Base-by-base conservation (phyloP, 495 filamentous ascomycete genomes). In the Penicillium lividum region DNA sequence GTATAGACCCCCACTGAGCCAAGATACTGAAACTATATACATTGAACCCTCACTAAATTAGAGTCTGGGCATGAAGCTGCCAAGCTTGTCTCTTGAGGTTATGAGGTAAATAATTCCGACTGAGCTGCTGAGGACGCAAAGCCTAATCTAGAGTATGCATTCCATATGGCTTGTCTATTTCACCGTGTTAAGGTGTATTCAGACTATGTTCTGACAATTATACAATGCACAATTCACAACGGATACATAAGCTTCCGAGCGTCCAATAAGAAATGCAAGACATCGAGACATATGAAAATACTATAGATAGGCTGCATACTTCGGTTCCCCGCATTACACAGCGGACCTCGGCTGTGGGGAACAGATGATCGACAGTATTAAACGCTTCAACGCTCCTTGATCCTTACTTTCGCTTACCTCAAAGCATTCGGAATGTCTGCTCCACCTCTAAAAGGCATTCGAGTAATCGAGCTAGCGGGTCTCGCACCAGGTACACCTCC, bases 401-500 rank as follows among this genome's bases (percentile, higher is more conserved):
- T 22, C 4, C 16, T 16, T 7, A 22, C 29, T 22, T 11, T 45
- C 11, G 30, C 15, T 11, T 22, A 18, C 38, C 16, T 13, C 29
- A 18, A 56, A 47, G 25, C 25, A 38, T 46, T 58, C 16, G 58
- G 49, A 49, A 69, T 69, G 67, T 28, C 56, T 47, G 48, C 57
- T 42, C 60, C 65, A 10, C 90, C 92, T 10, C 81, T 98, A 31
- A 73, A 80, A 8, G 90, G 89, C 47, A 75, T 94, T 58, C 87
- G 87, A 54, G 92, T 96, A 56, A 81, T 97, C 30, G 93, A 97
- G 74, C 88, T 97, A 59, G 92, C 90, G 22, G 91, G 93, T 11
- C 80, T 97, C 45, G 93, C 93, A 46, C 92, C 93, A 68, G 91
- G 92, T 91, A 78, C 38, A 11, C 8, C 16, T 16, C 15, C 13